A percentile compares a stretch with the other conserved stretches of the same genome.
Evolutionary conservation across 2,329 filamentous ascomycete species (phyloP).

Genomic region (Pleoardoris graminearum): DNA sequence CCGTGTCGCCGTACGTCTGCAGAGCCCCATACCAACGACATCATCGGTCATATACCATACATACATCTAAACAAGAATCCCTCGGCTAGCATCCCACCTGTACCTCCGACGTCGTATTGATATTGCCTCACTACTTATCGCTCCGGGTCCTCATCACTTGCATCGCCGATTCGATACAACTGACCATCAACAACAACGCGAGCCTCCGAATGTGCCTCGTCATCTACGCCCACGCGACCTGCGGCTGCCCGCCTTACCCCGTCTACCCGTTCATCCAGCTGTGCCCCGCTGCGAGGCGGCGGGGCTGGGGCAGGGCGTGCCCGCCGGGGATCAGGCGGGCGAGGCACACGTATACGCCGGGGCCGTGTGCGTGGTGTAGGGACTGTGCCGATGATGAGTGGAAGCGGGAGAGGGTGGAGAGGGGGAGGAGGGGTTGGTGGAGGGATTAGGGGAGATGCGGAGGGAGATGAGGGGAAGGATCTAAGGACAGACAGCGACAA

Average conservation of each 20-base stretch:
- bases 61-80: too few species aligned
- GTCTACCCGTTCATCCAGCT: constrained; percentile 22
- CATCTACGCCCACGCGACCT: constrained; percentile 23
- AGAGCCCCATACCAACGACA: background rate
- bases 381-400: constrained; percentile 16
- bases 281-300: constrained; percentile 13
- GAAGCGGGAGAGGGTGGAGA: constrained; percentile 14
- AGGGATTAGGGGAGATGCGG: constrained; percentile 5
- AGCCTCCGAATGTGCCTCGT: constrained; percentile 37
- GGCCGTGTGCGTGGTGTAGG: constrained; percentile 27
- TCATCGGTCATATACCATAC: too few species aligned
- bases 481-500: too few species aligned
- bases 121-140: background rate
- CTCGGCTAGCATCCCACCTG: too few species aligned
- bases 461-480: background rate
- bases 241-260: constrained; percentile 31
- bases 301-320: constrained; percentile 18
- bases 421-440: constrained; percentile 16
- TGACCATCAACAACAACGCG: background rate
- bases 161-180: background rate
- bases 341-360: constrained; percentile 4
- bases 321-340: constrained; percentile 17
- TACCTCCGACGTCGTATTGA: too few species aligned
- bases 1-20: background rate
- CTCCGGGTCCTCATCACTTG: background rate